Percentiles rank a stretch among this genome's conserved stretches.
These are phyloP conservation scores for Ormosia emarginata DNA, from an alignment of 306 rosid genomes.

Conservation along the genomic window DNA sequence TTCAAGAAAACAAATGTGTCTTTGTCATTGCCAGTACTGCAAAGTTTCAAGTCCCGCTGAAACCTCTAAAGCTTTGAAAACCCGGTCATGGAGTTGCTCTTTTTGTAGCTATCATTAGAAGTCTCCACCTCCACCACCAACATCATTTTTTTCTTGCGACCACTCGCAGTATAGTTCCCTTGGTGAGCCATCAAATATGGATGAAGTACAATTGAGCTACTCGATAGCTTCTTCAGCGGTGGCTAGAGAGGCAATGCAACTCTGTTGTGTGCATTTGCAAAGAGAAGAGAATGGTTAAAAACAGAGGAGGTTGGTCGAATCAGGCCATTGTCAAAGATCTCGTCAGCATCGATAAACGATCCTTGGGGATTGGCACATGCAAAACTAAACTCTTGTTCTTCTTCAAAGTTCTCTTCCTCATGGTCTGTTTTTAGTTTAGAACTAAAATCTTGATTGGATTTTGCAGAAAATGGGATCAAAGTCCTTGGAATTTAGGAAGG, in stretches of 20 bases:
- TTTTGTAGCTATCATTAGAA: constrained; percentile 9
- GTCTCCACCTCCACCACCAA: no score
- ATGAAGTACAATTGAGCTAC: neutral
- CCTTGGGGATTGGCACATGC: constrained; percentile 34
- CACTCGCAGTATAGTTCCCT: no score
- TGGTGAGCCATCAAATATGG: no score
- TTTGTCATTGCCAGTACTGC: constrained; percentile 54
- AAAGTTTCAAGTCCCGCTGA: constrained; percentile 36
- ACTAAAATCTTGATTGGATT: no score
- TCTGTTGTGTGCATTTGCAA: neutral
- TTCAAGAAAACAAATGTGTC: constrained; percentile 48
- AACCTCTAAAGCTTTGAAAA: constrained; percentile 56
- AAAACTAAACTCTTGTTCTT: constrained; percentile 54
- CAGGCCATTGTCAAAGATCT: constrained; percentile 41
- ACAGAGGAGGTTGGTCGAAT: neutral
- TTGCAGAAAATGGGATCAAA: no score
- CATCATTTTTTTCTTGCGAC: no score
- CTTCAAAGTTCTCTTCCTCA: neutral
- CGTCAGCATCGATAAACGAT: constrained; percentile 48
- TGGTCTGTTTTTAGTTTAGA: no score
- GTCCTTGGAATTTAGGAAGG: no score
- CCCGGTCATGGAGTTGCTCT: constrained; percentile 61
- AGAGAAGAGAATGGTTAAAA: constrained; percentile 35
- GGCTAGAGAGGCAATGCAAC: constrained; percentile 5
- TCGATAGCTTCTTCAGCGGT: constrained; percentile 51